These are phyloP conservation scores for Dryadomyces quercivorus DNA, from an alignment of 2,329 filamentous ascomycete genomes.

Conservation along the genomic window DNA sequence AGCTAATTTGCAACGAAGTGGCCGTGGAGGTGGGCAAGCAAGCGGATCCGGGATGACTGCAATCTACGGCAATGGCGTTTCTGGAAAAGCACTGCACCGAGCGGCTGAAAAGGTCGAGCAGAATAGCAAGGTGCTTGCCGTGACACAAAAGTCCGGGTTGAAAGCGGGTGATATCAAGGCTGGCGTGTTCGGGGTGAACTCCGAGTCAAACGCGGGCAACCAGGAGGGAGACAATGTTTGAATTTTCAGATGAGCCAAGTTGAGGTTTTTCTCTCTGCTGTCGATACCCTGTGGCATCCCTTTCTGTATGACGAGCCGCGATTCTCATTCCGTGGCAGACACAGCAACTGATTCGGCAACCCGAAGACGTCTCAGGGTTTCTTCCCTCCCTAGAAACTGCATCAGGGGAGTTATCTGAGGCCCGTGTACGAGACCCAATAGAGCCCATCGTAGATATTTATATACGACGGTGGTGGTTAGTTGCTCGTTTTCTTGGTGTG, in stretches of 20 bases:
- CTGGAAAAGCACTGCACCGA: slow-evolving; percentile 26
- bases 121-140: slow-evolving; percentile 48
- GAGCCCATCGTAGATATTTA: slow-evolving; percentile 18
- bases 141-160: slow-evolving; percentile 50
- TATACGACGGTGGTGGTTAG: slow-evolving; percentile 10
- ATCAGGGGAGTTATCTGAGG: slow-evolving; percentile 15
- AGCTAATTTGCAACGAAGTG: slow-evolving; percentile 20
- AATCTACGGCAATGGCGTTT: slow-evolving; percentile 12
- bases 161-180: slow-evolving; percentile 52
- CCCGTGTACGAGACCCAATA: slow-evolving; percentile 16
- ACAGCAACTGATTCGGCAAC: slow-evolving; percentile 4
- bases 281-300: not conserved
- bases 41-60: slow-evolving; percentile 17
- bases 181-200: slow-evolving; percentile 35
- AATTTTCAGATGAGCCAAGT: not conserved
- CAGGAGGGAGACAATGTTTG: not conserved
- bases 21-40: slow-evolving; percentile 14
- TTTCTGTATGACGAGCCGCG: too few species aligned
- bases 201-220: not conserved
- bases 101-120: slow-evolving; percentile 47
- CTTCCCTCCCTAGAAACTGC: slow-evolving; percentile 17
- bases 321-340: not conserved
- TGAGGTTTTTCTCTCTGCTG: not conserved
- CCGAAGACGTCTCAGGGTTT: slow-evolving; percentile 16
- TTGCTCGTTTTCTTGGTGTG: not conserved